Conservation (phyloP, 169 alveolate genomes). For the Plasmodium coatneyi region DNA sequence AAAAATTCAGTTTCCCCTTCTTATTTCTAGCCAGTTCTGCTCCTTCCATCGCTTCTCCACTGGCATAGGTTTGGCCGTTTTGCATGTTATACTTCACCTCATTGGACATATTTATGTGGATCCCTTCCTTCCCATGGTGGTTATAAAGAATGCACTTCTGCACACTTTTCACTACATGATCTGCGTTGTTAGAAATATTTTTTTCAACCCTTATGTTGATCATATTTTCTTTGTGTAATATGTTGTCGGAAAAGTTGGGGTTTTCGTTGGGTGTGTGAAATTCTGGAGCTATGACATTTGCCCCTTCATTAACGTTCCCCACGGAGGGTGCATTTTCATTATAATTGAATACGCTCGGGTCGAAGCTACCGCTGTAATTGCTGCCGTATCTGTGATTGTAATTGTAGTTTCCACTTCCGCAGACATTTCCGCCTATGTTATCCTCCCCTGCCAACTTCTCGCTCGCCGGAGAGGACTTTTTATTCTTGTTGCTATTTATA, state of each 20-base stretch:
- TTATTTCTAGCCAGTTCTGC: neutral
- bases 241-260: neutral
- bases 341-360: neutral
- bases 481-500: slow-evolving; percentile 6
- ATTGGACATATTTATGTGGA: neutral
- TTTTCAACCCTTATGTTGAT: neutral
- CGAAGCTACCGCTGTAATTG: neutral
- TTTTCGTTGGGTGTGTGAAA: neutral
- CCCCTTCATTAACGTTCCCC: neutral
- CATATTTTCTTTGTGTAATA: neutral
- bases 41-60: neutral
- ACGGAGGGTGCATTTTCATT: neutral
- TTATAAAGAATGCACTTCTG: neutral
- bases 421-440: neutral
- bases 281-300: neutral
- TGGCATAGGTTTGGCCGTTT: neutral
- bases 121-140: neutral
- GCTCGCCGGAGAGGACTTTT: neutral
- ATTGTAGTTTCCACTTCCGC: neutral
- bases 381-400: neutral
- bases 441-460: neutral
- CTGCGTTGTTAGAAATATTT: neutral
- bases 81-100: neutral
- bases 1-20: neutral
- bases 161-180: neutral